phyloP scores from a whole-genome alignment of 441 rosid species.

The Breynia disticha region DNA sequence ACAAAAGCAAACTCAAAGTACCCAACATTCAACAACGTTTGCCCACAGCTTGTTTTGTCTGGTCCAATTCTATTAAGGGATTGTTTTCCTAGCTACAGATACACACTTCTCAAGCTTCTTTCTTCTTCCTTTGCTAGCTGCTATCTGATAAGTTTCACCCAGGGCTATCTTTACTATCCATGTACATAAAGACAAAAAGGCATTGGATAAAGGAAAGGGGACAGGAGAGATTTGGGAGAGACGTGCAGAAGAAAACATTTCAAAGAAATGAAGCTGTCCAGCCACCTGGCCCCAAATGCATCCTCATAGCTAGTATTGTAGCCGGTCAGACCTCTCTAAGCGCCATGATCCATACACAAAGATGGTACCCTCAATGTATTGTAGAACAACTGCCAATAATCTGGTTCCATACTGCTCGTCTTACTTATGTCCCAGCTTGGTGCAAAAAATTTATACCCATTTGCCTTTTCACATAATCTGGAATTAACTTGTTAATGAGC shows the following conservation, averaged over 20 bases:
- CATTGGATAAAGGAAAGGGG: slow-evolving; percentile 8
- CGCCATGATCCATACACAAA: slow-evolving; percentile 22
- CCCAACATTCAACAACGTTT: slow-evolving; percentile 14
- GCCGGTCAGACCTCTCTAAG: slow-evolving; percentile 30
- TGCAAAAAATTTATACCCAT: slow-evolving; percentile 64
- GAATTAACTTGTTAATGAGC: slow-evolving; percentile 75
- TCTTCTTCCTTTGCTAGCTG: slow-evolving; percentile 19
- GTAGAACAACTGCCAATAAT: slow-evolving; percentile 18
- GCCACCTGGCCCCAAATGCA: slow-evolving; percentile 20
- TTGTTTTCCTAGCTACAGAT: slow-evolving; percentile 24
- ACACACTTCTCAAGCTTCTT: slow-evolving; percentile 23
- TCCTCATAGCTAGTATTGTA: slow-evolving; percentile 19
- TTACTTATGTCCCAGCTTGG: slow-evolving; percentile 36
- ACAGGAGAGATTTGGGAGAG: slow-evolving; percentile 3
- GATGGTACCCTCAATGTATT: slow-evolving; percentile 19
- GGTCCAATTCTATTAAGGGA: slow-evolving; percentile 22
- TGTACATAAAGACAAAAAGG: slow-evolving; percentile 35
- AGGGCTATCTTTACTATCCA: slow-evolving; percentile 41
- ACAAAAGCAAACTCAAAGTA: too few species aligned
- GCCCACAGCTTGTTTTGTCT: slow-evolving; percentile 14
- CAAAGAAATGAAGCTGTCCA: slow-evolving; percentile 19
- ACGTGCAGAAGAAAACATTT: slow-evolving; percentile 15
- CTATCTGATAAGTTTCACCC: slow-evolving; percentile 25
- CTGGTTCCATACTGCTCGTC: slow-evolving; percentile 10
- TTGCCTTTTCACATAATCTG: slow-evolving; percentile 78